Conservation (phyloP, 1,139 yeast genomes). For the Hansenula sp. region DNA sequence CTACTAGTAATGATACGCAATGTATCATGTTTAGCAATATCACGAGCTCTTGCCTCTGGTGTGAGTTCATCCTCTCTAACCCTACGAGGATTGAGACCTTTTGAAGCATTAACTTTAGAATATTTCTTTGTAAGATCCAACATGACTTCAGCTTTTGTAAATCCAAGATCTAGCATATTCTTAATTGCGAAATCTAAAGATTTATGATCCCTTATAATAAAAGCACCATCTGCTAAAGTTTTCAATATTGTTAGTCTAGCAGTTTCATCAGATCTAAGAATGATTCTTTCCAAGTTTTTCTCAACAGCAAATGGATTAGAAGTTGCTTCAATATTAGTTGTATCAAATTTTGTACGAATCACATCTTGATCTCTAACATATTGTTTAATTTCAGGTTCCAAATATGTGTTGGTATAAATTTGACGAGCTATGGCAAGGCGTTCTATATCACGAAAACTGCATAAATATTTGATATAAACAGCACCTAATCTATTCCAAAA, state of each 20-base stretch:
- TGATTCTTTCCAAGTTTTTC: constrained; percentile 1
- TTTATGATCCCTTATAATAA: not conserved
- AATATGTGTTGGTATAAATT: not conserved
- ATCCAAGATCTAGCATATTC: not conserved
- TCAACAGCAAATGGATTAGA: constrained; percentile 8
- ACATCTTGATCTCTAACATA: not conserved
- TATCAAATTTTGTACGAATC: not conserved
- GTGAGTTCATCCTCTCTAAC: not conserved
- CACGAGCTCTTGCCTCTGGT: not conserved
- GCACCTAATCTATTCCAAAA: not conserved
- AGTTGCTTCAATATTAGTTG: not conserved
- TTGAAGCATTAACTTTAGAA: not conserved
- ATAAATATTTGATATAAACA: not conserved
- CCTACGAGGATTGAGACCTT: not conserved
- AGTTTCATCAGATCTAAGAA: constrained; percentile 3
- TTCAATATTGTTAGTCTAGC: constrained; percentile 6
- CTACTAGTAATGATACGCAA: too few relatives aligned
- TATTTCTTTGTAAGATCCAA: constrained; percentile 9
- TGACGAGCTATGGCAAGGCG: not conserved
- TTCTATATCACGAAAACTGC: not conserved
- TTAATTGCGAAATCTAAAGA: constrained; percentile 1
- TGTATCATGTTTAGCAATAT: too few relatives aligned
- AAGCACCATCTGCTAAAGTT: constrained; percentile 9
- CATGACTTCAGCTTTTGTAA: constrained; percentile 8
- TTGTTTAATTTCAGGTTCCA: not conserved